Base-by-base conservation (phyloP, 2,329 filamentous ascomycete species). In the Macrophomina tecta region DNA sequence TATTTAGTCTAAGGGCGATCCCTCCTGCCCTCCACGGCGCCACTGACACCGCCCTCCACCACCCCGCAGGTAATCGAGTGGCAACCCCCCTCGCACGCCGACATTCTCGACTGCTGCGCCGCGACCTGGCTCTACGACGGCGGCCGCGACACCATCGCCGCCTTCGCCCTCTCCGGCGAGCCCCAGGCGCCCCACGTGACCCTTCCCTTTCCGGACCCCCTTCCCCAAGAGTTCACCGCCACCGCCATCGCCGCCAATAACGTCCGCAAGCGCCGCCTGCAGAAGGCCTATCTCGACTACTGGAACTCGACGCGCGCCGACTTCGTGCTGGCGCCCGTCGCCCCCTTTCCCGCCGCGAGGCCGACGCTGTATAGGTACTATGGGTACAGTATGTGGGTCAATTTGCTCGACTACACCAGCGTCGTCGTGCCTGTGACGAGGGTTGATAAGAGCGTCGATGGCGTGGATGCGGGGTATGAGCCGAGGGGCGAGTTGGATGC, bases 371-470 rank as follows among this genome's bases (percentile, higher is more conserved):
- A 81, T 71, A 80, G 77, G 16, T 80, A 83, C 69, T 77, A 81
- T 66, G 82, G 79, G 52, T 85, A 84, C 67, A 78, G 77, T 1
- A 70, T 71, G 1, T 81, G 71, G 69, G 79, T 87, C 52, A 89
- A 89, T 69, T 56, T 86, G 18, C 69, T 88, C 18, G 86, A 89
- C 71, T 89, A 89, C 67, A 85, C 82, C 1, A 78, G 78, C 38
- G 82, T 83, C 0, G 80, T 84, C 1, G 78, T 89, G 18, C 87
- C 87, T 0, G 84, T 89, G 1, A 87, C 85, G 0, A 81, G 74
- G 51, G 85, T 82, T 0, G 82, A 88, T 66, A 84, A 84, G 71
- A 72, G 63, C 0, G 61, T 87, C 4, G 87, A 89, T 72, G 70
- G 75, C 14, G 72, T 78, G 30, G 76, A 82, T 45, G 40, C 69